Conservation (phyloP, 306 rosid species). For the Vigna unguiculata region DNA sequence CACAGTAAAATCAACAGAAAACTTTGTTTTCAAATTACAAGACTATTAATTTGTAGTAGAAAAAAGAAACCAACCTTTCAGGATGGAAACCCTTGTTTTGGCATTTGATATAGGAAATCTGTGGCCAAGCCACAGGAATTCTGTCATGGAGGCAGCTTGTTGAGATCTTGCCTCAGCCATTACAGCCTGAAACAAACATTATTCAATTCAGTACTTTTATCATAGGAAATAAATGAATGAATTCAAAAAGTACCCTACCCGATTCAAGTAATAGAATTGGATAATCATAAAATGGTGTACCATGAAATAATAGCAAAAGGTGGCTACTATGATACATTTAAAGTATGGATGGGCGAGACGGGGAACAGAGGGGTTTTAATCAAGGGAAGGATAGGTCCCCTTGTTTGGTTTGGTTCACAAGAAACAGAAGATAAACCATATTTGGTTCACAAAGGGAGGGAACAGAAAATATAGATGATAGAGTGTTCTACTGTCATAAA, state of each 20-base stretch:
- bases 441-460: not conserved
- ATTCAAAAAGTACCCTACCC: conserved; percentile 21
- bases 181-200: conserved; percentile 75
- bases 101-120: conserved; percentile 95
- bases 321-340: conserved; percentile 6
- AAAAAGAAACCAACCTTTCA: conserved; percentile 70
- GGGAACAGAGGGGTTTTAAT: not conserved
- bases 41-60: conserved; percentile 22
- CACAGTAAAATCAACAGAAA: conserved; percentile 13
- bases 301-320: conserved; percentile 19
- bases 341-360: too few relatives aligned
- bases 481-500: not conserved
- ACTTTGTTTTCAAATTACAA: conserved; percentile 9
- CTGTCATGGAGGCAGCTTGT: conserved; percentile 99
- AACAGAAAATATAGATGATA: not conserved
- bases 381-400: not conserved
- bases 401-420: not conserved
- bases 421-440: not conserved
- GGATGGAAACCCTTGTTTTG: conserved; percentile 92
- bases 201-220: conserved; percentile 13
- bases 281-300: not conserved
- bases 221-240: conserved; percentile 34
- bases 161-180: conserved; percentile 99
- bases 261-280: conserved; percentile 28
- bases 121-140: conserved; percentile 94